phyloP scores from a whole-genome alignment of 768 basidiomycete genomes.

The Termitomyces sp. region DNA sequence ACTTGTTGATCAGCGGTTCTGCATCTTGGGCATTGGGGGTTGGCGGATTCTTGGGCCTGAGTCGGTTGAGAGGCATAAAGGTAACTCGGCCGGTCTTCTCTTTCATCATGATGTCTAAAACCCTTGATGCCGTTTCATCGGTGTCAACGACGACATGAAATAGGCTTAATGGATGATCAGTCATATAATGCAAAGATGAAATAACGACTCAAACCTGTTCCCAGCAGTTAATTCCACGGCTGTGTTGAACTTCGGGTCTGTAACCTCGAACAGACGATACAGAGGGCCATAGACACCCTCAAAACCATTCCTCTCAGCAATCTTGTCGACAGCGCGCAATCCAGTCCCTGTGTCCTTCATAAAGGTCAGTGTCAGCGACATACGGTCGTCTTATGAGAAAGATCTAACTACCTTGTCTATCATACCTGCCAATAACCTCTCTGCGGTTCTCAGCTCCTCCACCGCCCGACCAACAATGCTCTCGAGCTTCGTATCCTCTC shows the following conservation, averaged over 20 bases:
- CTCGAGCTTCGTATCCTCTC: slow-evolving; percentile 89
- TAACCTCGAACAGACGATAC: slow-evolving; percentile 90
- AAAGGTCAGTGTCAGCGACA: slow-evolving; percentile 6
- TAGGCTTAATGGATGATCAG: slow-evolving; percentile 48
- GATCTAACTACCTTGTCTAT: slow-evolving; percentile 81
- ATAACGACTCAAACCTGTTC: slow-evolving; percentile 61
- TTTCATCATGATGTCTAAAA: slow-evolving; percentile 92
- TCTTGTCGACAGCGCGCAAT: slow-evolving; percentile 80
- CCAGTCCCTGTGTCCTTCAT: slow-evolving; percentile 87
- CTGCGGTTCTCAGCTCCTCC: slow-evolving; percentile 79
- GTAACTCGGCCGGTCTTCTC: slow-evolving; percentile 95
- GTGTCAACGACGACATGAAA: slow-evolving; percentile 98
- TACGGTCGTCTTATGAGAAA: background rate
- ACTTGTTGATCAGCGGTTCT: slow-evolving; percentile 79
- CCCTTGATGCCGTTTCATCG: slow-evolving; percentile 88
- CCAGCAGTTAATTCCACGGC: slow-evolving; percentile 95
- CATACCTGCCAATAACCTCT: slow-evolving; percentile 79
- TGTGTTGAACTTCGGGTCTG: slow-evolving; percentile 84
- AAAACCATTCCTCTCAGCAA: slow-evolving; percentile 71
- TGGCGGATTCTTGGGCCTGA: slow-evolving; percentile 70
- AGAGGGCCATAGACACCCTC: slow-evolving; percentile 91
- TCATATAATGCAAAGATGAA: background rate
- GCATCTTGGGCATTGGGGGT: slow-evolving; percentile 74
- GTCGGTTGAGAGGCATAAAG: slow-evolving; percentile 96
- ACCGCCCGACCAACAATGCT: slow-evolving; percentile 72